Conservation (phyloP, 371 early-diverging fungal species). For the Furculomyces boomerangus region DNA sequence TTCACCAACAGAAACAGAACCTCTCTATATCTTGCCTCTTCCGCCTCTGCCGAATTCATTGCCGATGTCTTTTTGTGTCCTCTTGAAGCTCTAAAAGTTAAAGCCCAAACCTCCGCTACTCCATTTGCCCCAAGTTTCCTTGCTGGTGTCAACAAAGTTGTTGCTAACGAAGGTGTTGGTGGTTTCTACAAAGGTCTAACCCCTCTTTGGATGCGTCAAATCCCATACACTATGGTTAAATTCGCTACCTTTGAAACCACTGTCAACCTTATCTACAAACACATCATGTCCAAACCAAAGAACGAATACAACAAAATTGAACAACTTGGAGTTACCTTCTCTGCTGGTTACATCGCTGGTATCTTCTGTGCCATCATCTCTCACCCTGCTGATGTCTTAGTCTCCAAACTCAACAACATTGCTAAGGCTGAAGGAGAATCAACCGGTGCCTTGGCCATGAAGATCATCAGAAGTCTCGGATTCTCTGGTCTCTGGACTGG, state of each 20-base stretch:
- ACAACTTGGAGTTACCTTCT: constrained; percentile 68
- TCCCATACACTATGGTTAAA: constrained; percentile 94
- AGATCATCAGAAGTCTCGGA: constrained; percentile 40
- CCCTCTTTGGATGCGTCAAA: constrained; percentile 68
- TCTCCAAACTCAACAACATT: constrained; percentile 75
- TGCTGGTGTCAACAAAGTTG: constrained; percentile 43
- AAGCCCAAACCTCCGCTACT: constrained; percentile 49
- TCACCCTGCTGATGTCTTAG: constrained; percentile 88
- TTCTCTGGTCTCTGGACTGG: constrained; percentile 41
- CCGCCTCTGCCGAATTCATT: constrained; percentile 73
- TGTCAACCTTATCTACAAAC: constrained; percentile 50
- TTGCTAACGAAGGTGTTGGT: constrained; percentile 35
- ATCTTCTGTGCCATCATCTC: constrained; percentile 81
- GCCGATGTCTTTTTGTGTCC: constrained; percentile 74
- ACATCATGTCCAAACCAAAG: constrained; percentile 50
- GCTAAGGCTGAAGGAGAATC: constrained; percentile 39
- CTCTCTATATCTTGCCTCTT: constrained; percentile 50
- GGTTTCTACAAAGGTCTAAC: constrained; percentile 57
- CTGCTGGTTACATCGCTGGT: constrained; percentile 82
- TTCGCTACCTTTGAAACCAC: constrained; percentile 76
- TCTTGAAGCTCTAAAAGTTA: constrained; percentile 63
- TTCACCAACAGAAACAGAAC: constrained; percentile 54
- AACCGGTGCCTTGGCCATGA: constrained; percentile 25
- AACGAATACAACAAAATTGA: constrained; percentile 47
- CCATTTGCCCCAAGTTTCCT: constrained; percentile 46